Conservation (phyloP, 1,139 yeast genomes). For the Sugiyamaella grinbergsii region DNA sequence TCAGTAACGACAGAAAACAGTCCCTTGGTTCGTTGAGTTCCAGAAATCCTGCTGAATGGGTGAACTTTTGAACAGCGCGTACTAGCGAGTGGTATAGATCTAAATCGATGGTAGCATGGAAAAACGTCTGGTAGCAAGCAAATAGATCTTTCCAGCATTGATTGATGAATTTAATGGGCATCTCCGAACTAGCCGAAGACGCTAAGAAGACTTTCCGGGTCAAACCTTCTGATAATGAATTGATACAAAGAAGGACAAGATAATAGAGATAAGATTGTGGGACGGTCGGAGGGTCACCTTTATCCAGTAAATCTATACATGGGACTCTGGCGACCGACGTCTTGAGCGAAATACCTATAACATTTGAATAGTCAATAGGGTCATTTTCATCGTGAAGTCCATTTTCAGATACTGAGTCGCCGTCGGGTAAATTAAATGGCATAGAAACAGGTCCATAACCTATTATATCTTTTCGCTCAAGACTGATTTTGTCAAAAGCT, state of each 20-base stretch:
- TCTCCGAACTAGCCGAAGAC: constrained; percentile 15
- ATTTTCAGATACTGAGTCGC: constrained; percentile 15
- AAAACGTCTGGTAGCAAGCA: constrained; percentile 52
- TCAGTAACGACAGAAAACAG: constrained; percentile 58
- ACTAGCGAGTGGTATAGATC: constrained; percentile 66
- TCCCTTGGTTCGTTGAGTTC: constrained; percentile 59
- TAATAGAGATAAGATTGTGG: constrained; percentile 66
- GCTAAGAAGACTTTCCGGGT: constrained; percentile 55
- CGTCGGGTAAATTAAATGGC: constrained; percentile 23
- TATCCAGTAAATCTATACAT: constrained; percentile 75
- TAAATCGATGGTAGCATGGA: constrained; percentile 67
- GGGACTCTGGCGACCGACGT: constrained; percentile 53
- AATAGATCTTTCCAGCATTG: constrained; percentile 53
- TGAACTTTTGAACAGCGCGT: constrained; percentile 72
- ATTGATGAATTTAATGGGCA: constrained; percentile 41
- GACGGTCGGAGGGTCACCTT: constrained; percentile 63
- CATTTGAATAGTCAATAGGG: constrained; percentile 22
- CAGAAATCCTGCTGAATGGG: constrained; percentile 82
- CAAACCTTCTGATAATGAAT: constrained; percentile 66
- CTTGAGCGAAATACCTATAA: constrained; percentile 34
- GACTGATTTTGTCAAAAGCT: constrained; percentile 43
- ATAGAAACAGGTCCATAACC: constrained; percentile 33
- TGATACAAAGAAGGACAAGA: constrained; percentile 58
- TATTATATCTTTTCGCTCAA: constrained; percentile 32
- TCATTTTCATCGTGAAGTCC: constrained; percentile 18